Conservation (phyloP, 1,284 basidiomycete species). For the Xerocomus amazonicus region DNA sequence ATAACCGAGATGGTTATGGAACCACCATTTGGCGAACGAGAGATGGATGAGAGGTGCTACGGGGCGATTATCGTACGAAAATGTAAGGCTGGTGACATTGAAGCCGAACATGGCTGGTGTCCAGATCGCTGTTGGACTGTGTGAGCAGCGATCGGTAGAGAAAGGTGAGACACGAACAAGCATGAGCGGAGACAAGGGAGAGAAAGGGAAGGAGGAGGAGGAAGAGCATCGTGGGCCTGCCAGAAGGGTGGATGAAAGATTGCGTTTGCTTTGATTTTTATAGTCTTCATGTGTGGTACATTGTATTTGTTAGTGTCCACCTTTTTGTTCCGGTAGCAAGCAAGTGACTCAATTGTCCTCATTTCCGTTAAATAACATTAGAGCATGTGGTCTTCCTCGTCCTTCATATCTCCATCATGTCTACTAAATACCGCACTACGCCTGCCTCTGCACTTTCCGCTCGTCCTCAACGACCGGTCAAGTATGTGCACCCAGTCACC, state of each 20-base stretch:
- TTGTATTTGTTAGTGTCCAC: too few species aligned
- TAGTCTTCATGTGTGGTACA: too few species aligned
- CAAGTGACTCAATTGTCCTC: too few species aligned
- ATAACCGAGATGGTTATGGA: conserved; percentile 34
- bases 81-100: conserved; percentile 25
- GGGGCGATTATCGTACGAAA: conserved; percentile 32
- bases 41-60: conserved; percentile 33
- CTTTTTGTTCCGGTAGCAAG: too few species aligned
- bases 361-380: too few species aligned
- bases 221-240: conserved; percentile 24
- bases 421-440: background rate
- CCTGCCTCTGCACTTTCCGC: conserved; percentile 12
- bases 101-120: conserved; percentile 27
- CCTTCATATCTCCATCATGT: background rate
- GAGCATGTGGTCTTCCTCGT: too few species aligned
- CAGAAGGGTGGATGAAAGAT: conserved; percentile 3
- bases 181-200: conserved; percentile 13
- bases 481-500: conserved; percentile 9
- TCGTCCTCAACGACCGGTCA: conserved; percentile 11
- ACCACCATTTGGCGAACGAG: conserved; percentile 44
- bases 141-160: background rate
- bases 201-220: conserved; percentile 2
- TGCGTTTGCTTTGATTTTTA: background rate
- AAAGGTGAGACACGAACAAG: background rate
- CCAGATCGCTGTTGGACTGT: conserved; percentile 15